Conservation (phyloP, 441 rosid genomes). For the Populus hybrid region DNA sequence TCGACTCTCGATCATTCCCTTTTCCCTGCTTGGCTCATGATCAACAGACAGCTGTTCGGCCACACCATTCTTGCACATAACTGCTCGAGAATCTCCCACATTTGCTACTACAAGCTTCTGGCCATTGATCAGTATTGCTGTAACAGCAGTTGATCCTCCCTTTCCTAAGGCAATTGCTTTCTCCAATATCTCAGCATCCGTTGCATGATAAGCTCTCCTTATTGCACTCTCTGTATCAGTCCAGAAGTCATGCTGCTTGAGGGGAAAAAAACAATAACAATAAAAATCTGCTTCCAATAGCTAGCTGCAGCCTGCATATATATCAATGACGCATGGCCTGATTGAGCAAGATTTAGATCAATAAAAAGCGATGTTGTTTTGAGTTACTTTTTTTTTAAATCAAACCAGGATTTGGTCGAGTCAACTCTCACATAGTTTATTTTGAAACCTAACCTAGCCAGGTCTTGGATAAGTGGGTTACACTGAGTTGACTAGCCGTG, state of each 20-base stretch:
- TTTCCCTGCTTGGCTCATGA: constrained; percentile 61
- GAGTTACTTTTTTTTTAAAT: too few relatives aligned
- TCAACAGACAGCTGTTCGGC: constrained; percentile 51
- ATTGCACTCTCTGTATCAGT: constrained; percentile 45
- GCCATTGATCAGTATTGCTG: constrained; percentile 60
- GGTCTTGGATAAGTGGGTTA: too few relatives aligned
- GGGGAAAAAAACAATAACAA: not conserved
- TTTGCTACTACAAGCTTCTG: constrained; percentile 57
- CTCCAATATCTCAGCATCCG: constrained; percentile 57
- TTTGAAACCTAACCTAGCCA: not conserved
- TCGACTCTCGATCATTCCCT: constrained; percentile 55
- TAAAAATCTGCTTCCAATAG: too few relatives aligned
- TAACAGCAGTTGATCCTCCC: constrained; percentile 74
- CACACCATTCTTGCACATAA: constrained; percentile 47
- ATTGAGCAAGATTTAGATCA: not conserved
- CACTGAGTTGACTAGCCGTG: too few relatives aligned
- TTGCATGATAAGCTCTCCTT: constrained; percentile 54
- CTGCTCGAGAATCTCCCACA: constrained; percentile 69
- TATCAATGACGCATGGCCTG: too few relatives aligned
- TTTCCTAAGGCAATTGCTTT: constrained; percentile 57
- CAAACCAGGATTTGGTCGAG: not conserved
- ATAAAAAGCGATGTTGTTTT: not conserved
- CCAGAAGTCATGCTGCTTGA: constrained; percentile 59
- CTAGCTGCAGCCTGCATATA: too few relatives aligned
- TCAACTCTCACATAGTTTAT: too few relatives aligned